These are phyloP conservation scores for Stagonosporopsis vannaccii DNA, from an alignment of 2,329 filamentous ascomycete genomes.

Conservation along the genomic window DNA sequence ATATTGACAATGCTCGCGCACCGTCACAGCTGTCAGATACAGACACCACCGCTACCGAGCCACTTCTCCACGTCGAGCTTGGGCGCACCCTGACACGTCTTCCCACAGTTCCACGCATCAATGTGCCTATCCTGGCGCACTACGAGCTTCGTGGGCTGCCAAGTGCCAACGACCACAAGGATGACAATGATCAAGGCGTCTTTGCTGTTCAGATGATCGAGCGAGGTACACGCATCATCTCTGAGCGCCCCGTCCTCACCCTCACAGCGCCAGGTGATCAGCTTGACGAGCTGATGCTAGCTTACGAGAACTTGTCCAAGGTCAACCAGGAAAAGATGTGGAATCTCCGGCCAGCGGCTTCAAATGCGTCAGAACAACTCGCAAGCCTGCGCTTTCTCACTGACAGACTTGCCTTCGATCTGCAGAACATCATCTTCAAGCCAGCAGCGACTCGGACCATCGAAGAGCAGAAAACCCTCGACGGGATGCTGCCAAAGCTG, in stretches of 20 bases:
- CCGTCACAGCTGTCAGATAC: constrained; percentile 1
- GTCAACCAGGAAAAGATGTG: constrained; percentile 9
- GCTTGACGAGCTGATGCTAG: constrained; percentile 4
- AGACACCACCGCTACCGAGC: constrained; percentile 9
- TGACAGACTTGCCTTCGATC: neutral
- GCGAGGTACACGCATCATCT: constrained; percentile 26
- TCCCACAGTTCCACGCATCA: neutral
- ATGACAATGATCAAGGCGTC: constrained; percentile 7
- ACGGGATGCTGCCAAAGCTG: neutral
- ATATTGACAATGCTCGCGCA: neutral
- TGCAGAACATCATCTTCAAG: constrained; percentile 4
- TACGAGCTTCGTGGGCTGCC: constrained; percentile 14
- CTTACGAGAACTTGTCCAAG: constrained; percentile 12
- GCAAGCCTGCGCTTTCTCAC: neutral
- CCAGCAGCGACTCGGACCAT: neutral
- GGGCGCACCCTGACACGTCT: neutral
- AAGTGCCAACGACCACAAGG: neutral
- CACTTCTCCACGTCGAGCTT: neutral
- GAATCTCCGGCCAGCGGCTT: constrained; percentile 6
- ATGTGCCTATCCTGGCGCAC: constrained; percentile 8
- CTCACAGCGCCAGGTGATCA: constrained; percentile 8
- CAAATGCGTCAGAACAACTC: constrained; percentile 9
- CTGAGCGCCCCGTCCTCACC: constrained; percentile 18
- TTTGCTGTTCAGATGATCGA: constrained; percentile 20
- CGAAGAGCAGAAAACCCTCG: neutral